Conservation (phyloP, 371 early-diverging fungal species). For the Mucor irregularis region DNA sequence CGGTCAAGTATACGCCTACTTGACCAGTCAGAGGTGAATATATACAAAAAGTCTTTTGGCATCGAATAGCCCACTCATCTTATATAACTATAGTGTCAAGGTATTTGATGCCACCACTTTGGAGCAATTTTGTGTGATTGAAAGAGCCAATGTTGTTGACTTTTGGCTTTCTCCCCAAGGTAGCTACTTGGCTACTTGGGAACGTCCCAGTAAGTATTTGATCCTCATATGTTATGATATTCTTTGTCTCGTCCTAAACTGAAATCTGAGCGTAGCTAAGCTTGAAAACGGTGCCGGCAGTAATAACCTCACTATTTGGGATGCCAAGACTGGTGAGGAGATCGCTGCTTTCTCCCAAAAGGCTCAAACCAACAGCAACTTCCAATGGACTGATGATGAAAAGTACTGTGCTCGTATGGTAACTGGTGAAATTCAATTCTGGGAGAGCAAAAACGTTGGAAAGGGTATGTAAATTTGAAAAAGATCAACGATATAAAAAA, state of each 20-base stretch:
- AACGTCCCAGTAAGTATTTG: constrained; percentile 68
- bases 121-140: constrained; percentile 65
- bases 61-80: background rate
- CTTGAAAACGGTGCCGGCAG: constrained; percentile 65
- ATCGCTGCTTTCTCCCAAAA: constrained; percentile 82
- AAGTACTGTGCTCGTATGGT: constrained; percentile 84
- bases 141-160: constrained; percentile 72
- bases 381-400: constrained; percentile 95
- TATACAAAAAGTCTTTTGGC: background rate
- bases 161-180: constrained; percentile 91
- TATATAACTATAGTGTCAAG: constrained; percentile 54
- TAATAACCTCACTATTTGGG: constrained; percentile 82
- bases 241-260: background rate
- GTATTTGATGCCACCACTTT: constrained; percentile 71
- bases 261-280: constrained; percentile 56
- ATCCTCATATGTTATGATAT: too few relatives aligned
- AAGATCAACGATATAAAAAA: background rate
- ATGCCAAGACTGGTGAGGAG: constrained; percentile 69
- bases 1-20: constrained; percentile 79
- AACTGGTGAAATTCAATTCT: constrained; percentile 88
- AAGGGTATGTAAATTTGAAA: constrained; percentile 49
- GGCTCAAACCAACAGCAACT: constrained; percentile 75
- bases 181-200: constrained; percentile 87
- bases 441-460: constrained; percentile 67
- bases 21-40: constrained; percentile 64